Conservation (phyloP, 441 rosid genomes). For the Flueggea neowawraea region DNA sequence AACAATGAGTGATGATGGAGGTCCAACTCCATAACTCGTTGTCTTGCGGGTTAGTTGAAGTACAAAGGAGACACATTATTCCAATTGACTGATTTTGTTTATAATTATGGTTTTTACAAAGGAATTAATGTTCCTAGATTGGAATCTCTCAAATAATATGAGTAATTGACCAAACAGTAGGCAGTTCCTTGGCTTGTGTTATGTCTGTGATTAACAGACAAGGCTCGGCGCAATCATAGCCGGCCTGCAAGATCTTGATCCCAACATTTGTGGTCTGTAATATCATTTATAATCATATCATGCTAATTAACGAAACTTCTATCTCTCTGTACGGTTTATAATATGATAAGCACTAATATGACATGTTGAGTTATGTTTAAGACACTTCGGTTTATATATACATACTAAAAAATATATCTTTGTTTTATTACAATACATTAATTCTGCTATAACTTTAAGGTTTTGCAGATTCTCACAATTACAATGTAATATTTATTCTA, state of each 20-base stretch:
- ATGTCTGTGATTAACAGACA: slow-evolving; percentile 54
- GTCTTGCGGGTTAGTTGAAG: slow-evolving; percentile 17
- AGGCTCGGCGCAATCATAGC: slow-evolving; percentile 60
- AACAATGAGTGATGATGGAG: neutral
- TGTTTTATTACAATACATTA: no score
- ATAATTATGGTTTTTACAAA: slow-evolving; percentile 7
- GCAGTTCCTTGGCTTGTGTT: slow-evolving; percentile 43
- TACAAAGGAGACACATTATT: slow-evolving; percentile 34
- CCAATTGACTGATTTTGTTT: slow-evolving; percentile 24
- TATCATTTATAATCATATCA: neutral
- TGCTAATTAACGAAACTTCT: neutral
- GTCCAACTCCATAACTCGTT: slow-evolving; percentile 8
- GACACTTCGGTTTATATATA: no score
- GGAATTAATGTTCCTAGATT: slow-evolving; percentile 36
- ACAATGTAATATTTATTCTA: no score
- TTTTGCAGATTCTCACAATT: no score
- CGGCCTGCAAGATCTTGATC: slow-evolving; percentile 57
- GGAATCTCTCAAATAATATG: slow-evolving; percentile 20
- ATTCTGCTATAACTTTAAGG: no score
- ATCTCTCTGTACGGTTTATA: neutral
- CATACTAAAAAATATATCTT: no score
- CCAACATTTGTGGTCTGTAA: slow-evolving; percentile 38
- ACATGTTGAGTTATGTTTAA: no score
- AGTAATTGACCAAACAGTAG: slow-evolving; percentile 20
- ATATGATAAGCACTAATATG: neutral